Percentiles rank a stretch among this genome's conserved stretches.
Conservation (phyloP, 352 stramenopile species). For the Chrysophaeum taylorii region DNA sequence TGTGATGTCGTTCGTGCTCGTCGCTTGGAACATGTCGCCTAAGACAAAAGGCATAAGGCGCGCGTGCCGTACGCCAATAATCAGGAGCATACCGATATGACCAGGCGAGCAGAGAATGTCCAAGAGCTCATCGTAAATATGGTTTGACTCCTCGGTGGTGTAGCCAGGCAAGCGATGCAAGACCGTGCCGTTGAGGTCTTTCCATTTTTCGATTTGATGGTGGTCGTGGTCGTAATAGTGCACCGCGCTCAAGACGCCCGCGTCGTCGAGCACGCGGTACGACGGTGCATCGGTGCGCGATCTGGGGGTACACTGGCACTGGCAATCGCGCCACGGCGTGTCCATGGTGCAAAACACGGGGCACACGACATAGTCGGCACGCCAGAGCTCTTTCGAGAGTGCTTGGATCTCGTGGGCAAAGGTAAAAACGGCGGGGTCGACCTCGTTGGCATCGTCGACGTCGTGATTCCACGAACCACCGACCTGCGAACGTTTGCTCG, state of each 20-base stretch:
- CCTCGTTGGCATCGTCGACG: slow-evolving; percentile 18
- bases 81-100: slow-evolving; percentile 32
- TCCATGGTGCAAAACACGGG: slow-evolving; percentile 16
- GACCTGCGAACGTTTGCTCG: too few relatives aligned
- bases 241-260: slow-evolving; percentile 18
- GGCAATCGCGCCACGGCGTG: slow-evolving; percentile 15
- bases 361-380: slow-evolving; percentile 22
- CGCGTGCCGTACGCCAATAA: too few relatives aligned
- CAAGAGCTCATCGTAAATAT: slow-evolving; percentile 24
- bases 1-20: slow-evolving; percentile 30
- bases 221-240: slow-evolving; percentile 22
- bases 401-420: too few relatives aligned
- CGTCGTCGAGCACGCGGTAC: slow-evolving; percentile 17
- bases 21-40: slow-evolving; percentile 8
- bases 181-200: slow-evolving; percentile 11
- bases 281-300: not conserved
- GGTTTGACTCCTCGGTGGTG: slow-evolving; percentile 17
- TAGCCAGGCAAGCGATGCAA: slow-evolving; percentile 23
- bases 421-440: too few relatives aligned
- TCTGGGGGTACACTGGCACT: slow-evolving; percentile 10
- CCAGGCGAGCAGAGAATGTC: slow-evolving; percentile 25
- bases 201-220: slow-evolving; percentile 11
- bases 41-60: too few relatives aligned
- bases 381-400: slow-evolving; percentile 27
- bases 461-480: slow-evolving; percentile 28